These are phyloP conservation scores for Fusarium sp. DNA, from an alignment of 2,329 filamentous ascomycete genomes.

Conservation along the genomic window DNA sequence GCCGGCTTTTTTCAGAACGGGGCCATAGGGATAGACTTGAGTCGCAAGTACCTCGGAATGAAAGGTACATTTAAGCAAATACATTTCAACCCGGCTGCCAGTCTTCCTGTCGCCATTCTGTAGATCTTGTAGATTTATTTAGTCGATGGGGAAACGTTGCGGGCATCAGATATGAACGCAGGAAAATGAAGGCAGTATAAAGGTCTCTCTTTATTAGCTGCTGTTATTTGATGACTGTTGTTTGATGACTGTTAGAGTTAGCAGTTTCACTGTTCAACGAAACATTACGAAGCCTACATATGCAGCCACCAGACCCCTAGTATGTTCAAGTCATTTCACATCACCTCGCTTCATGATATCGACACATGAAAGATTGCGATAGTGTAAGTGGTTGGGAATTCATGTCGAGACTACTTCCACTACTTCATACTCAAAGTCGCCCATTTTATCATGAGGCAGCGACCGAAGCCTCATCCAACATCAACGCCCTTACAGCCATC, in stretches of 20 bases:
- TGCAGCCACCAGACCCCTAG: background rate
- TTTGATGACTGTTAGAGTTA: background rate
- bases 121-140: background rate
- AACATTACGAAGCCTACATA: background rate
- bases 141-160: too few species aligned
- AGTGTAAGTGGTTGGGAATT: slow-evolving; percentile 21
- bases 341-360: background rate
- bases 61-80: background rate
- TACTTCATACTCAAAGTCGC: slow-evolving; percentile 4
- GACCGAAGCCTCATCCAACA: slow-evolving; percentile 1
- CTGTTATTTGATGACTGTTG: background rate
- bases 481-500: slow-evolving; percentile 19
- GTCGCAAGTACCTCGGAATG: background rate
- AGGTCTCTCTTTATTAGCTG: background rate
- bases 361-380: background rate
- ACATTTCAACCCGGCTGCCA: background rate
- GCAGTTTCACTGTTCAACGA: background rate
- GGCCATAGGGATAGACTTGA: background rate
- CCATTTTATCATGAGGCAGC: slow-evolving; percentile 2
- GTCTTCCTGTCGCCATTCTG: background rate
- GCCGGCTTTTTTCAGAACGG: background rate
- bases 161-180: background rate
- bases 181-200: background rate
- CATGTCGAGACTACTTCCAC: slow-evolving; percentile 16
- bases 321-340: background rate